Percentiles rank a stretch among this genome's conserved stretches.
These are phyloP conservation scores for Melastoma candidum DNA, from an alignment of 441 rosid species.

Conservation along the genomic window DNA sequence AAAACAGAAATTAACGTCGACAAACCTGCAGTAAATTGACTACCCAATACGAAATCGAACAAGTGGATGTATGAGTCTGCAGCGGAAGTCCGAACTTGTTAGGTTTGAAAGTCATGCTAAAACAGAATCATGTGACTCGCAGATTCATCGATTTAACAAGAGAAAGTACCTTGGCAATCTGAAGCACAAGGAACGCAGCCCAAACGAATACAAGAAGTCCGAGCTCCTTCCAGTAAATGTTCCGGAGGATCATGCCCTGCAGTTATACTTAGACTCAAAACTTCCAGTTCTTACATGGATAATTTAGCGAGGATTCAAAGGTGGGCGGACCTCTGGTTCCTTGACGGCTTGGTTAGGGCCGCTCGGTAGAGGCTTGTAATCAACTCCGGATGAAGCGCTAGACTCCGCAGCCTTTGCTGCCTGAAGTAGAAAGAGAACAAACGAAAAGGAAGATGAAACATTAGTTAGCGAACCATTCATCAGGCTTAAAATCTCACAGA, in stretches of 20 bases:
- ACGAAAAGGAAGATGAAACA: neutral
- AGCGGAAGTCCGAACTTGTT: constrained; percentile 4
- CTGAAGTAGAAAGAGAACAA: constrained; percentile 11
- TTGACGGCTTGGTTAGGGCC: constrained; percentile 23
- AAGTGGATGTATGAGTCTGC: constrained; percentile 38
- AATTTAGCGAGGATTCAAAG: neutral
- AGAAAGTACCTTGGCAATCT: constrained; percentile 45
- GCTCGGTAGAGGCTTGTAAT: constrained; percentile 42
- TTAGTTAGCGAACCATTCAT: neutral
- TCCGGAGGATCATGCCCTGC: constrained; percentile 46
- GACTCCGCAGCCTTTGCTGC: constrained; percentile 13
- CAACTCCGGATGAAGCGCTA: constrained; percentile 24
- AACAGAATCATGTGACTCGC: neutral
- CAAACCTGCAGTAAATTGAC: constrained; percentile 51
- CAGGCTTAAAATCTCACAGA: neutral
- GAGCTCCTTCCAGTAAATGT: constrained; percentile 56
- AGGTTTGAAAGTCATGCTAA: neutral
- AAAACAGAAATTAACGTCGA: no score
- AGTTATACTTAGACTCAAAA: constrained; percentile 1
- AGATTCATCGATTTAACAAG: neutral
- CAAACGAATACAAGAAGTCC: constrained; percentile 61
- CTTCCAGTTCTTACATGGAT: constrained; percentile 4
- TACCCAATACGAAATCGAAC: constrained; percentile 55
- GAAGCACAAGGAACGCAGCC: constrained; percentile 49
- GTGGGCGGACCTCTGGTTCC: constrained; percentile 11